Evolutionary conservation across 305 asterid species (phyloP).

Genomic region (Rubia tinctorum): DNA sequence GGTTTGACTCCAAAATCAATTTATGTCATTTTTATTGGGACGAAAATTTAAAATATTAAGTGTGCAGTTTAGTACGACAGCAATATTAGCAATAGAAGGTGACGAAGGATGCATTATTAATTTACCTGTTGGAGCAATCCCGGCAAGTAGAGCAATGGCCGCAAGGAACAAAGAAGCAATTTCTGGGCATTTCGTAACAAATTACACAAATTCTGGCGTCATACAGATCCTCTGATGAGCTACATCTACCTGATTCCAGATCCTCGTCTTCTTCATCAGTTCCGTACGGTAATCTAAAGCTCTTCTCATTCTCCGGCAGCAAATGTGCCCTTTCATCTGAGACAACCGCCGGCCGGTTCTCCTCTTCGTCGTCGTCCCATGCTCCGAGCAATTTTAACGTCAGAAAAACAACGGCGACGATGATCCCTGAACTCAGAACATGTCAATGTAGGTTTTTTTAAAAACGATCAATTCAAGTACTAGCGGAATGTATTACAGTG

Average conservation of each 20-base stretch:
- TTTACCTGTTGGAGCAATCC: conserved; percentile 27
- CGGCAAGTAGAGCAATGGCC: conserved; percentile 33
- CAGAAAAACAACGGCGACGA: not conserved
- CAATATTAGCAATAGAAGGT: not conserved
- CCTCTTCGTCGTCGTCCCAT: conserved; percentile 11
- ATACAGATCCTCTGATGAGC: conserved; percentile 25
- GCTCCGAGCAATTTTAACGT: conserved; percentile 16
- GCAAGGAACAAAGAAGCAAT: conserved; percentile 34
- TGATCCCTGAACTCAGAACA: conserved; percentile 16
- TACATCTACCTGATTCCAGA: conserved; percentile 3
- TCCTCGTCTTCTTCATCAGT: conserved; percentile 18
- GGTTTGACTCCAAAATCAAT: too few relatives aligned
- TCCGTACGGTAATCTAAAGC: conserved; percentile 23
- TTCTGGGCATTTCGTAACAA: conserved; percentile 28
- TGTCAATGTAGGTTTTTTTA: too few relatives aligned
- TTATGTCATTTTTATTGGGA: too few relatives aligned
- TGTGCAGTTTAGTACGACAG: too few relatives aligned
- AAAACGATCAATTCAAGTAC: too few relatives aligned
- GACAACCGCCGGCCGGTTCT: not conserved
- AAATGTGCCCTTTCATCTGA: conserved; percentile 15
- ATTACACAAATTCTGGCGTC: conserved; percentile 28
- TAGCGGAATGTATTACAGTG: too few relatives aligned
- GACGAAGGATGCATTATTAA: not conserved
- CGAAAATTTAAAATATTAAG: too few relatives aligned
- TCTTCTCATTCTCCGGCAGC: conserved; percentile 17